Evolutionary conservation across 352 stramenopile genomes (phyloP).

Genomic region (Pythium brassicae): DNA sequence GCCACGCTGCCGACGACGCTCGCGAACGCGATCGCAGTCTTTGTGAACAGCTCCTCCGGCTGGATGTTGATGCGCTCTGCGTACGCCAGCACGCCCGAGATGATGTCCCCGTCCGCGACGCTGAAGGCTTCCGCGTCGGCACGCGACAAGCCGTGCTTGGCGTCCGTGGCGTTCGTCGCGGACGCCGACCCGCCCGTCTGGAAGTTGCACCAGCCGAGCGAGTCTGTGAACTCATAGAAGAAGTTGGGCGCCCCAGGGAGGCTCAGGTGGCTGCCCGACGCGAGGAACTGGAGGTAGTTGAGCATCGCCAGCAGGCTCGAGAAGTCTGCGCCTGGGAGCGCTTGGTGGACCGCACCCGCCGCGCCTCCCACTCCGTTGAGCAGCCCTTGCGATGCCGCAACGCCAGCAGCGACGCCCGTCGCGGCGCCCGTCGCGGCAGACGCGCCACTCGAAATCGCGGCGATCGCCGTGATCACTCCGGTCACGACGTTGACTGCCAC

Average conservation of each 20-base stretch:
- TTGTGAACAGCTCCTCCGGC: slow-evolving; percentile 65
- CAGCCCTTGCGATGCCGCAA: slow-evolving; percentile 22
- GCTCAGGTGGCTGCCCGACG: slow-evolving; percentile 55
- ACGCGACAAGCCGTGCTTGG: slow-evolving; percentile 19
- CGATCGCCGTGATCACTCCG: slow-evolving; percentile 40
- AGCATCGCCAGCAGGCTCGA: slow-evolving; percentile 60
- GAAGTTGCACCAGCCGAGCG: slow-evolving; percentile 60
- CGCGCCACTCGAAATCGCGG: slow-evolving; percentile 30
- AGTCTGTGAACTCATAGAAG: slow-evolving; percentile 67
- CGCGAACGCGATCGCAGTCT: slow-evolving; percentile 63
- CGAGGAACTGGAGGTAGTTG: slow-evolving; percentile 72
- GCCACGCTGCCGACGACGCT: slow-evolving; percentile 57
- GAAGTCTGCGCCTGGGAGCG: slow-evolving; percentile 36
- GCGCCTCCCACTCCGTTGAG: slow-evolving; percentile 19
- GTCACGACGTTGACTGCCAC: slow-evolving; percentile 49
- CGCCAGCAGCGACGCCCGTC: slow-evolving; percentile 14
- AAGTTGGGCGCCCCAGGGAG: slow-evolving; percentile 54
- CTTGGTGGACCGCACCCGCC: slow-evolving; percentile 9
- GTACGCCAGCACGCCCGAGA: slow-evolving; percentile 65
- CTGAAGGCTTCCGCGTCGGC: slow-evolving; percentile 33
- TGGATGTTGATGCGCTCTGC: slow-evolving; percentile 58
- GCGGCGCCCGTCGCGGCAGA: slow-evolving; percentile 19
- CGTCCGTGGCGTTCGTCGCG: slow-evolving; percentile 1
- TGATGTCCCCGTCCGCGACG: slow-evolving; percentile 67
- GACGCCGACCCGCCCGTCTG: slow-evolving; percentile 15